phyloP scores from a whole-genome alignment of 1,284 basidiomycete genomes.

The Leccinum solheimii region DNA sequence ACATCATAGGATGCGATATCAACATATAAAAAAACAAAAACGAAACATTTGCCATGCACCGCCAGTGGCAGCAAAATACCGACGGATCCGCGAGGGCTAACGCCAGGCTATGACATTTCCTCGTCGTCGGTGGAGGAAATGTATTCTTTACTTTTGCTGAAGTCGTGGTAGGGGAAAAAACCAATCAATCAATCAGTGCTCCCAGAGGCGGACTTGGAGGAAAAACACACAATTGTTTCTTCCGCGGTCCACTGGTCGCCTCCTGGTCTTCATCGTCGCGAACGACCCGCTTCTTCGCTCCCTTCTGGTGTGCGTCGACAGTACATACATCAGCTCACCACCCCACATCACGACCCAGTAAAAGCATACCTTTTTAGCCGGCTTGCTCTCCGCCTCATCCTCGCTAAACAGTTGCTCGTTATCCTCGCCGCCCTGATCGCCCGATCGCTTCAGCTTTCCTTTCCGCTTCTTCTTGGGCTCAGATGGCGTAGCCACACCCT shows the following conservation, averaged over 20 bases:
- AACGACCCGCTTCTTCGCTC: slow-evolving; percentile 71
- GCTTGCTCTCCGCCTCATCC: slow-evolving; percentile 64
- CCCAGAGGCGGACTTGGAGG: neutral
- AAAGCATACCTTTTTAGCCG: slow-evolving; percentile 55
- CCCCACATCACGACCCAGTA: neutral
- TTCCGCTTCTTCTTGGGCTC: slow-evolving; percentile 42
- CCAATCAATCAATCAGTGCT: neutral
- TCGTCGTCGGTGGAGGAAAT: slow-evolving; percentile 80
- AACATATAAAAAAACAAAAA: neutral
- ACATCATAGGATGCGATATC: neutral
- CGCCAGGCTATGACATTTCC: slow-evolving; percentile 48
- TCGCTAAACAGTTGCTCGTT: slow-evolving; percentile 69
- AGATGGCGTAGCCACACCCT: neutral
- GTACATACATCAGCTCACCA: neutral
- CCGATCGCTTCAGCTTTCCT: slow-evolving; percentile 49
- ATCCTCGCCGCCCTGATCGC: slow-evolving; percentile 41
- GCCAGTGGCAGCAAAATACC: neutral
- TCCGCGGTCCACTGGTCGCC: slow-evolving; percentile 48
- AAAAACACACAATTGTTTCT: slow-evolving; percentile 71
- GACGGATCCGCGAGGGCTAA: neutral
- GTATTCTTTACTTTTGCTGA: slow-evolving; percentile 76
- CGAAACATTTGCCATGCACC: neutral
- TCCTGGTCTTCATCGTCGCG: slow-evolving; percentile 75
- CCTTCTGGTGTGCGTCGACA: slow-evolving; percentile 35
- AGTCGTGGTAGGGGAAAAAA: neutral